A percentile compares a stretch with the other conserved stretches of the same genome.
These are phyloP conservation scores for Eragrostis tef DNA, from an alignment of 202 grass and related monocot genomes.

Conservation along the genomic window DNA sequence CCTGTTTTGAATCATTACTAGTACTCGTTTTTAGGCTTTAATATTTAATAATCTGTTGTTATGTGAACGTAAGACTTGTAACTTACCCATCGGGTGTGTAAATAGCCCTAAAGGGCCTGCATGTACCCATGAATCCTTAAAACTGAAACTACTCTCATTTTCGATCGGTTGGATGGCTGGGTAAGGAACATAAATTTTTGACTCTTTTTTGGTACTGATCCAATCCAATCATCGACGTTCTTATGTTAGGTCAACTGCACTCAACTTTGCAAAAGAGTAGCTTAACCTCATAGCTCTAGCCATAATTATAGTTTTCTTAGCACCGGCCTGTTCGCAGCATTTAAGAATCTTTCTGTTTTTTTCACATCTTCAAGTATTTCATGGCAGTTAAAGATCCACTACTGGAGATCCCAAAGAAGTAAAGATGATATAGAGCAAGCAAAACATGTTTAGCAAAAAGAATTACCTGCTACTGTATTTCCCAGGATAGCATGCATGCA, in stretches of 20 bases:
- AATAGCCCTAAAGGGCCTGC: neutral
- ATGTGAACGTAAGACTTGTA: conserved; percentile 14
- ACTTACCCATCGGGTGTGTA: neutral
- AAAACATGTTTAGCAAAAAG: neutral
- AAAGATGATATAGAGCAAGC: neutral
- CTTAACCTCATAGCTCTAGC: conserved; percentile 25
- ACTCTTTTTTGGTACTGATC: neutral
- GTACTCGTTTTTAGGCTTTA: neutral
- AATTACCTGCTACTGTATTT: conserved; percentile 43
- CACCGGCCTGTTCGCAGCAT: conserved; percentile 23
- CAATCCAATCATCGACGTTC: neutral
- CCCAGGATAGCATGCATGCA: conserved; percentile 36
- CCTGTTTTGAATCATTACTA: conserved; percentile 21
- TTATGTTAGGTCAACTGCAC: conserved; percentile 42
- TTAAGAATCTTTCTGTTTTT: neutral
- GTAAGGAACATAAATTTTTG: conserved; percentile 26
- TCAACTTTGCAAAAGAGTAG: conserved; percentile 27
- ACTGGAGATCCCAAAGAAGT: conserved; percentile 24
- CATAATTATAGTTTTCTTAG: conserved; percentile 5
- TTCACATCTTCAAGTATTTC: conserved; percentile 17
- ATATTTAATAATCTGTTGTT: neutral
- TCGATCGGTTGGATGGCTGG: conserved; percentile 5
- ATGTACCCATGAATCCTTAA: conserved; percentile 21
- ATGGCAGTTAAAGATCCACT: conserved; percentile 19
- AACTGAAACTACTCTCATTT: conserved; percentile 4